Evolutionary conservation across 768 basidiomycete genomes (phyloP), one percentile per base, ranked within the genome.

Genomic region (Lentinus tigrinus): DNA sequence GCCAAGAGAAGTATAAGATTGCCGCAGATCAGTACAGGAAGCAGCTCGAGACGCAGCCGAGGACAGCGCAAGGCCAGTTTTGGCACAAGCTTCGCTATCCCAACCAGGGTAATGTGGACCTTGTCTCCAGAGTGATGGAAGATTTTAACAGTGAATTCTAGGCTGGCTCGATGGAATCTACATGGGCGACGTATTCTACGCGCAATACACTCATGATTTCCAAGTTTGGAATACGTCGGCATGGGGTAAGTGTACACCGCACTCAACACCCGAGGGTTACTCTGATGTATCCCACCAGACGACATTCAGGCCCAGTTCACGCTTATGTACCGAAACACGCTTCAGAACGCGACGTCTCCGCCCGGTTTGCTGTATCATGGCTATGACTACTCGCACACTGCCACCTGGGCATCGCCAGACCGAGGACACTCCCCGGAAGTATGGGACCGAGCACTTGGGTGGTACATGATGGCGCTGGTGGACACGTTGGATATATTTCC

Each of bases 401-500:
- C 75, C 4, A 63, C 70, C 17, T 82, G 80, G 80, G 78, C 80
- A 3, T 74, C 74, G 13, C 57, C 75, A 0, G 77, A 78, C 61
- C 71, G 78, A 0, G 80, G 80, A 0, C 78, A 79, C 56, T 77
- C 75, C 3, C 78, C 79, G 7, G 76, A 80, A 54, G 75, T 81
- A 7, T 81, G 80, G 79, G 76, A 75, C 48, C 78, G 79, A 19
- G 78, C 79, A 0, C 57, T 81, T 13, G 80, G 79, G 8, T 67
- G 79, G 80, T 81, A 77, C 63, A 63, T 69, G 37, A 80, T 80
- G 78, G 78, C 78, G 2, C 73, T 80, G 28, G 80, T 77, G 24
- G 80, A 82, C 65, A 65, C 75, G 10, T 65, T 81, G 21, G 76
- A 76, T 40, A 71, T 76, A 36, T 63, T 77, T 26, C 72, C 78